A percentile compares a stretch with the other conserved stretches of the same genome.
Evolutionary conservation across 2,329 filamentous ascomycete species (phyloP).

Genomic region (Trichoderma sp.): DNA sequence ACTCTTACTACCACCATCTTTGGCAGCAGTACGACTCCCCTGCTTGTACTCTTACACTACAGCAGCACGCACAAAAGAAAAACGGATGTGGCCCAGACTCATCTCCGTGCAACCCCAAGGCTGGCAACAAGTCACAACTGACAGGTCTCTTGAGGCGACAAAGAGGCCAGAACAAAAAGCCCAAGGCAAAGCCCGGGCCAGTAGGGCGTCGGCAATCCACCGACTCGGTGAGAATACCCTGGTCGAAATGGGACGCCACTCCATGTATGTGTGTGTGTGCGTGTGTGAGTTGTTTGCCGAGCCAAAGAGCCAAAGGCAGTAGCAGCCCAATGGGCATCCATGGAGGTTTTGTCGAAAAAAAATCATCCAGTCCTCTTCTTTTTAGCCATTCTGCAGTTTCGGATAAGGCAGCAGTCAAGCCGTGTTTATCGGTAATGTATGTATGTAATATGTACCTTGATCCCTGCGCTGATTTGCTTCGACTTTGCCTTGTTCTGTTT

Average conservation of each 20-base stretch:
- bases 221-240: constrained; percentile 15
- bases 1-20: too few species aligned
- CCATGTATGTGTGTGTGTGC: not conserved
- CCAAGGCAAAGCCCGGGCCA: not conserved
- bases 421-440: not conserved
- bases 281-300: not conserved
- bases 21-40: not conserved
- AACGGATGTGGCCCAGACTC: not conserved
- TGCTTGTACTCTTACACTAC: not conserved
- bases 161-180: not conserved
- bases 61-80: not conserved
- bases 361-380: not conserved
- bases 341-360: not conserved
- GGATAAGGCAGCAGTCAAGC: not conserved
- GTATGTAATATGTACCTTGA: not conserved
- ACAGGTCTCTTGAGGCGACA: constrained; percentile 3
- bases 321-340: constrained; percentile 13
- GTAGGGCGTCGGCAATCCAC: constrained; percentile 11
- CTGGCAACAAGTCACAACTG: not conserved
- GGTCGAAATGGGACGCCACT: not conserved
- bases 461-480: not conserved
- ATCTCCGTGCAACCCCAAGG: not conserved
- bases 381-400: constrained; percentile 8
- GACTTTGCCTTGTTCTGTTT: not conserved
- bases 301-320: not conserved